Base-by-base conservation (phyloP, 306 rosid species). In the Prunus mume region DNA sequence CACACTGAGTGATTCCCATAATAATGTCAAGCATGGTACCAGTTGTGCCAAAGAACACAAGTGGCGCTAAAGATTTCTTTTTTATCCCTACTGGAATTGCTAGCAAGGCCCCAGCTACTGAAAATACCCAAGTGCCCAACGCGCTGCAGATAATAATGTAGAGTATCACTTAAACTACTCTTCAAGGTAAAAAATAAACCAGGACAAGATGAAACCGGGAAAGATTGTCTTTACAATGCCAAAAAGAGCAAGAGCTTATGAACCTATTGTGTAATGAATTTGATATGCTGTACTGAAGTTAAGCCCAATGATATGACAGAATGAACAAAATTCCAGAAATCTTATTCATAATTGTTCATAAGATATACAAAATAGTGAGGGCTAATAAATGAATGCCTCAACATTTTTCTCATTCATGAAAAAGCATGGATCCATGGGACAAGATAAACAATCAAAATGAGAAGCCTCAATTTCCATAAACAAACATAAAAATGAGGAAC, bases 21-120 rank as follows among this genome's bases (percentile, higher is more conserved):
- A 95, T 92, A 71, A 95, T 95, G 78, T 95, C 97, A 19, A 95
- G 89, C 98, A 92, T 92, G 7, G 97, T 92, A 27, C 98, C 97
- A 1, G 98, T 92, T 52, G 99, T 92, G 84, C 97, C 97, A 75
- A 92, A 92, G 86, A 92, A 95, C 64, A 95, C 99, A 55, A 95
- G 92, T 19, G 97, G 99, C 9, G 91, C 97, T 9, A 95, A 72
- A 58, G 97, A 95, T 76, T 90, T 95, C 78, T 91, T 87, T 84
- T 90, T 95, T 76, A 92, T 95, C 68, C 97, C 99, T 49, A 92
- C 96, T 3, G 99, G 99, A 84, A 95, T 95, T 28, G 96, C 99
- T 65, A 92, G 73, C 91, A 95, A 82, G 2, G 99, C 97, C 73
- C 97, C 99, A 32, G 93, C 97, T 57, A 90, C 96, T 3, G 97